Percentiles rank a stretch among this genome's conserved stretches.
Evolutionary conservation across 257 asterid species (phyloP).

Genomic region (Solanum appendiculatum): DNA sequence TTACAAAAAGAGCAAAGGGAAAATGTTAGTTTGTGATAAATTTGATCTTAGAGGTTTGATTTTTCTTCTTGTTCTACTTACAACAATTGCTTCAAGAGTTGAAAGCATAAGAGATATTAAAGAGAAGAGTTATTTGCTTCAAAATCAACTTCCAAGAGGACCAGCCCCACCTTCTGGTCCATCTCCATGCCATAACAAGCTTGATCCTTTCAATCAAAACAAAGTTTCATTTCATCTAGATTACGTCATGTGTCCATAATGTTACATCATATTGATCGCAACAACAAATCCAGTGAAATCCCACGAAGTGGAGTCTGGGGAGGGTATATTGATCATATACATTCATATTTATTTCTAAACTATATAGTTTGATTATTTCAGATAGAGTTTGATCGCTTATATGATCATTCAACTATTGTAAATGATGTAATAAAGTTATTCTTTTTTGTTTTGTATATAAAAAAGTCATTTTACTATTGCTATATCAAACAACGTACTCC

Average conservation of each 20-base stretch:
- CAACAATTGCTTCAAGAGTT: slow-evolving; percentile 5
- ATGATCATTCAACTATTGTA: background rate
- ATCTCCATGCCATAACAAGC: slow-evolving; percentile 46
- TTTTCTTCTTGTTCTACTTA: slow-evolving; percentile 2
- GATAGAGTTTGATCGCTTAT: background rate
- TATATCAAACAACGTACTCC: background rate
- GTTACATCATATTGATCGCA: too few relatives aligned
- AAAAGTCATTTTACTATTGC: background rate
- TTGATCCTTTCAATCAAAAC: slow-evolving; percentile 14
- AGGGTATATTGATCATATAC: background rate
- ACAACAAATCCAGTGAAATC: too few relatives aligned
- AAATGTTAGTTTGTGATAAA: background rate
- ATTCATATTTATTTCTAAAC: background rate
- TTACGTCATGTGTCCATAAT: slow-evolving; percentile 31
- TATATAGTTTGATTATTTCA: background rate
- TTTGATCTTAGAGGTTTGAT: slow-evolving; percentile 1
- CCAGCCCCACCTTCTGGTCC: slow-evolving; percentile 62
- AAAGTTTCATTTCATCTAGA: slow-evolving; percentile 10
- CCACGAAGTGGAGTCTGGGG: too few relatives aligned
- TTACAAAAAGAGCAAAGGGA: background rate
- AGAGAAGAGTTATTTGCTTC: slow-evolving; percentile 13
- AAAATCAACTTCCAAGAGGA: slow-evolving; percentile 47
- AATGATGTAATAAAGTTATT: background rate
- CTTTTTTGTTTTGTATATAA: background rate
- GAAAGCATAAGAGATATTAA: slow-evolving; percentile 17